Percentiles rank a stretch among this genome's conserved stretches.
Evolutionary conservation across 1,284 basidiomycete genomes (phyloP).

Genomic region (Tylopilus sp.): DNA sequence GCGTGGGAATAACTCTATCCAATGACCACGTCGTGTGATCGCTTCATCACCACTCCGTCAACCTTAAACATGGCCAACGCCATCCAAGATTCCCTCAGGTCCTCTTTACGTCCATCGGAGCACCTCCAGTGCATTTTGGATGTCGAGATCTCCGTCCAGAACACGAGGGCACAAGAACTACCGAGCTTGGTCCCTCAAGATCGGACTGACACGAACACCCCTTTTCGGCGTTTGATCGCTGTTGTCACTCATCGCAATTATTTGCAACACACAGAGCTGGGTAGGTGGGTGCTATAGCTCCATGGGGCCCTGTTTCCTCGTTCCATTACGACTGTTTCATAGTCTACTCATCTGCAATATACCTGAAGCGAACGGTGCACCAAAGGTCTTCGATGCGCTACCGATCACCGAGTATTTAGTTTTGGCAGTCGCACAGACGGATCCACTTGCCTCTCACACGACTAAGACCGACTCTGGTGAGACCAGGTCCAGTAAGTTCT

Average conservation of each 20-base stretch:
- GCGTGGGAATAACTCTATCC: slow-evolving; percentile 38
- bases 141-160: slow-evolving; percentile 14
- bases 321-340: slow-evolving; percentile 14
- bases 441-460: slow-evolving; percentile 9
- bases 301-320: not conserved
- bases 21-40: slow-evolving; percentile 15
- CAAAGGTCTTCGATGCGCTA: slow-evolving; percentile 24
- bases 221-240: slow-evolving; percentile 24
- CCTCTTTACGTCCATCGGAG: slow-evolving; percentile 38
- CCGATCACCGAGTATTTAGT: slow-evolving; percentile 35
- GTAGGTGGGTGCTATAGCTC: slow-evolving; percentile 30
- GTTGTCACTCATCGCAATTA: slow-evolving; percentile 30
- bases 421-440: slow-evolving; percentile 38
- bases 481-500: slow-evolving; percentile 31
- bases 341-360: slow-evolving; percentile 32
- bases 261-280: slow-evolving; percentile 27
- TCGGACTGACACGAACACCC: not conserved
- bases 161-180: not conserved
- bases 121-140: slow-evolving; percentile 25
- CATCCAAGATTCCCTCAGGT: slow-evolving; percentile 14
- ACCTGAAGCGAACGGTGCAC: not conserved
- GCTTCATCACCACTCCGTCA: not conserved
- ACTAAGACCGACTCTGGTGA: slow-evolving; percentile 3
- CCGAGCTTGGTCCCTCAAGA: not conserved
- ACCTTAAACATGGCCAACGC: slow-evolving; percentile 2